phyloP scores from a whole-genome alignment of 2,329 filamentous ascomycete genomes.

The Fusarium buxicola region DNA sequence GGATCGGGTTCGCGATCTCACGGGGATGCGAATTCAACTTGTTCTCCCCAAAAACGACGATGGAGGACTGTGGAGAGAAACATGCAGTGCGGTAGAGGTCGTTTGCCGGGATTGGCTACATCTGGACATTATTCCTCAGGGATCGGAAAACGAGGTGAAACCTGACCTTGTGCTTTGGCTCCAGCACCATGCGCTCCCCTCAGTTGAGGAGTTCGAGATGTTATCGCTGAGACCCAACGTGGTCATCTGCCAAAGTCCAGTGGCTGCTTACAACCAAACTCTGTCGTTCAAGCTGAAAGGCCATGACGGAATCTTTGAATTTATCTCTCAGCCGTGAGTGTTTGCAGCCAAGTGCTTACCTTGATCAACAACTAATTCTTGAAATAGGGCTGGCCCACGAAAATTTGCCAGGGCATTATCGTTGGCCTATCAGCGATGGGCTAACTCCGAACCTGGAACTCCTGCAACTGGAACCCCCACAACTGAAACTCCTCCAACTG shows the following conservation, averaged over 20 bases:
- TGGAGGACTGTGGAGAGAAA: too few relatives aligned
- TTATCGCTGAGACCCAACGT: not conserved
- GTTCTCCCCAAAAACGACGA: not conserved
- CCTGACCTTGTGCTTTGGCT: constrained; percentile 7
- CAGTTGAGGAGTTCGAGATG: not conserved
- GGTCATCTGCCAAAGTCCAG: not conserved
- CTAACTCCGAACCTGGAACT: not conserved
- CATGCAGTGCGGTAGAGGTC: not conserved
- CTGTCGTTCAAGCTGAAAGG: not conserved
- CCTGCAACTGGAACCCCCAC: not conserved
- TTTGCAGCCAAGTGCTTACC: too few relatives aligned
- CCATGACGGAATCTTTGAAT: constrained; percentile 3
- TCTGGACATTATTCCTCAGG: not conserved
- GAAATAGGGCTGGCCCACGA: not conserved
- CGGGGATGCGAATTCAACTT: not conserved
- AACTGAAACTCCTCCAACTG: not conserved
- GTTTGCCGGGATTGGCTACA: constrained; percentile 7
- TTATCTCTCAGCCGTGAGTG: constrained; percentile 7
- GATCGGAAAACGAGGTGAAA: not conserved
- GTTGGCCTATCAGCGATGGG: not conserved
- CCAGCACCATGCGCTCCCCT: not conserved
- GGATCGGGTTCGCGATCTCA: not conserved
- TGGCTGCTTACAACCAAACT: not conserved
- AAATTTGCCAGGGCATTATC: not conserved
- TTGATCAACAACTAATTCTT: not conserved